A percentile compares a stretch with the other conserved stretches of the same genome.
These are phyloP conservation scores for Solanum paucissectum DNA, from an alignment of 257 asterid genomes.

Conservation along the genomic window DNA sequence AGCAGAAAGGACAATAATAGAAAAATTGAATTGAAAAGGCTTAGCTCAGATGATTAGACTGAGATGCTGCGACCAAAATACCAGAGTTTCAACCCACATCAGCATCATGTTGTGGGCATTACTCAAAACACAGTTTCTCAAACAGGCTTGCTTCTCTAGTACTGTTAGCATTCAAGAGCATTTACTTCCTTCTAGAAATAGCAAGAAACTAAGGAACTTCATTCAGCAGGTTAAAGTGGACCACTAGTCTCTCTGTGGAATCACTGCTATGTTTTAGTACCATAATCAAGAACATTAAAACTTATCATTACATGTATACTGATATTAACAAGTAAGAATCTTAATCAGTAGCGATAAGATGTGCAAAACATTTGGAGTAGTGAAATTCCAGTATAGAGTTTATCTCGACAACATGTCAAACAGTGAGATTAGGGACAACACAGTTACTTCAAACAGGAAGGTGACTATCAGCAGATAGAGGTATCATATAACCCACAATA, in stretches of 20 bases:
- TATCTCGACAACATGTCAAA: neutral
- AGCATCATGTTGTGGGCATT: neutral
- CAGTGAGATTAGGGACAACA: neutral
- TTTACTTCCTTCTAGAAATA: neutral
- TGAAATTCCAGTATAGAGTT: neutral
- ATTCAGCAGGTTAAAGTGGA: neutral
- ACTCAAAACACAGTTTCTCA: neutral
- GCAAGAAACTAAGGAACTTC: neutral
- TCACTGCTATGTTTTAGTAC: neutral
- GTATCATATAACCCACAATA: neutral
- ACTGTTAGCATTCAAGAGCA: neutral
- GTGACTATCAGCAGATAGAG: neutral
- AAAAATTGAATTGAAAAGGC: neutral
- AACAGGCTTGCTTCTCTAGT: neutral
- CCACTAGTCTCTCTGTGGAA: neutral
- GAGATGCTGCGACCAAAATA: neutral
- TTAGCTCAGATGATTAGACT: neutral
- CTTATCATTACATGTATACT: neutral
- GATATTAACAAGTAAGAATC: neutral
- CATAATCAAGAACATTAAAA: neutral
- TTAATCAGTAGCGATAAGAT: neutral
- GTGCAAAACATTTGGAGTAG: neutral
- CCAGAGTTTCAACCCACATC: neutral
- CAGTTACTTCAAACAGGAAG: neutral
- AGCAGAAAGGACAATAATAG: neutral